phyloP scores from a whole-genome alignment of 345 rosid species.

The Psidium guajava region DNA sequence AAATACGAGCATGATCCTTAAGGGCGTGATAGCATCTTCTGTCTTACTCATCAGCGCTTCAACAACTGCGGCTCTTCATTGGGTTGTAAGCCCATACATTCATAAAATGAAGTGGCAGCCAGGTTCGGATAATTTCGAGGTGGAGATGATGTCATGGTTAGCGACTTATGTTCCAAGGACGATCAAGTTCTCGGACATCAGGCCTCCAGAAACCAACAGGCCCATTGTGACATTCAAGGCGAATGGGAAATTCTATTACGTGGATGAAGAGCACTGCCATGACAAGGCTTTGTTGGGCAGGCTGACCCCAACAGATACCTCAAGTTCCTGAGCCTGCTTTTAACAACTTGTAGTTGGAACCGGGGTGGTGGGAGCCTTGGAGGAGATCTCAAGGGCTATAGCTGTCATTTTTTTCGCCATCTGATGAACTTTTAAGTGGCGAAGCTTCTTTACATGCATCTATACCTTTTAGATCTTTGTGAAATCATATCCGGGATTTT shows the following conservation, averaged over 20 bases:
- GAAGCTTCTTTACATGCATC: neutral
- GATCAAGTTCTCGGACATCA: slow-evolving; percentile 68
- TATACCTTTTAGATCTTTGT: neutral
- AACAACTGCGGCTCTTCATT: slow-evolving; percentile 71
- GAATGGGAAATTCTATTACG: slow-evolving; percentile 57
- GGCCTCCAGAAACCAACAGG: slow-evolving; percentile 62
- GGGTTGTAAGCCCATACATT: slow-evolving; percentile 93
- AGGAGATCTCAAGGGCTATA: neutral
- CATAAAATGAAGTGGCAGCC: slow-evolving; percentile 95
- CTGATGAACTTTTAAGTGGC: neutral
- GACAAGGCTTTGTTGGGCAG: slow-evolving; percentile 87
- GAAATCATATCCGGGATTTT: neutral
- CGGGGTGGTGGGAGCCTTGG: neutral
- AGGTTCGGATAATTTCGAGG: slow-evolving; percentile 78
- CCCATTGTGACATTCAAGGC: slow-evolving; percentile 88
- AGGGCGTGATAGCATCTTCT: slow-evolving; percentile 75
- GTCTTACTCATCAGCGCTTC: slow-evolving; percentile 78
- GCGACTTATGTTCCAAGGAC: slow-evolving; percentile 51
- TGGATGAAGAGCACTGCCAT: slow-evolving; percentile 67
- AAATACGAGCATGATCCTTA: slow-evolving; percentile 63
- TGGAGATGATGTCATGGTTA: slow-evolving; percentile 92
- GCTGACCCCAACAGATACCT: slow-evolving; percentile 49
- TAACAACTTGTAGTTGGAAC: slow-evolving; percentile 49
- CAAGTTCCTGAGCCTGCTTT: slow-evolving; percentile 57
- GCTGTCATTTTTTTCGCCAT: neutral